A percentile compares a stretch with the other conserved stretches of the same genome.
These are phyloP conservation scores for Pyrenula massariospora DNA, from an alignment of 495 filamentous ascomycete genomes.

Conservation along the genomic window DNA sequence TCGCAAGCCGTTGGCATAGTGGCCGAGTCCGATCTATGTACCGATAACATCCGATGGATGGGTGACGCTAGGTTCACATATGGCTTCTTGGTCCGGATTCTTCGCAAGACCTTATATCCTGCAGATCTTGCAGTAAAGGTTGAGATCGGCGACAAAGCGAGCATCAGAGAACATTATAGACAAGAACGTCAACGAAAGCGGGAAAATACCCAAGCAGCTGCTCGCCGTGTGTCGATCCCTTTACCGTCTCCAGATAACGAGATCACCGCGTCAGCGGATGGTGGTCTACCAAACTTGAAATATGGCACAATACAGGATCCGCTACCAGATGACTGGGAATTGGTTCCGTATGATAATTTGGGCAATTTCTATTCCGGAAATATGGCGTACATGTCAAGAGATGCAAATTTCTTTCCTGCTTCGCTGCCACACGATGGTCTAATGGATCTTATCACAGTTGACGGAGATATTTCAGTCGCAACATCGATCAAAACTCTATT, in stretches of 20 bases:
- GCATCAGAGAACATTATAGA: constrained; percentile 61
- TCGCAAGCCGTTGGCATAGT: constrained; percentile 86
- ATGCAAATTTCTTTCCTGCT: constrained; percentile 79
- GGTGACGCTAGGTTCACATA: constrained; percentile 73
- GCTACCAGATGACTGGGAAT: constrained; percentile 63
- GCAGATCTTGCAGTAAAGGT: constrained; percentile 80
- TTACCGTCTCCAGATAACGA: constrained; percentile 7
- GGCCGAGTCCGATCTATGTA: constrained; percentile 78
- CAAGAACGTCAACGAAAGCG: background rate
- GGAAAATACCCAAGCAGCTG: constrained; percentile 27
- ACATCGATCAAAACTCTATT: constrained; percentile 55
- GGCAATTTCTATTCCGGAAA: constrained; percentile 94
- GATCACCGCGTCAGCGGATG: constrained; percentile 11
- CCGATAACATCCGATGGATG: constrained; percentile 88
- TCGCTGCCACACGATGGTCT: constrained; percentile 75
- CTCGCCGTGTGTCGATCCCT: constrained; percentile 13
- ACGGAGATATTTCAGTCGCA: constrained; percentile 56
- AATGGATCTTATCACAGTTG: constrained; percentile 72
- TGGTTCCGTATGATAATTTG: constrained; percentile 58
- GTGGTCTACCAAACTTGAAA: constrained; percentile 57
- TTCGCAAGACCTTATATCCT: constrained; percentile 66
- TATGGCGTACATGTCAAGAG: constrained; percentile 84
- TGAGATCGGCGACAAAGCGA: constrained; percentile 63
- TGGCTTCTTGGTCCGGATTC: constrained; percentile 63
- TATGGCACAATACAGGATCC: constrained; percentile 72